Evolutionary conservation across 768 basidiomycete species (phyloP).

Genomic region (Suillus discolor): DNA sequence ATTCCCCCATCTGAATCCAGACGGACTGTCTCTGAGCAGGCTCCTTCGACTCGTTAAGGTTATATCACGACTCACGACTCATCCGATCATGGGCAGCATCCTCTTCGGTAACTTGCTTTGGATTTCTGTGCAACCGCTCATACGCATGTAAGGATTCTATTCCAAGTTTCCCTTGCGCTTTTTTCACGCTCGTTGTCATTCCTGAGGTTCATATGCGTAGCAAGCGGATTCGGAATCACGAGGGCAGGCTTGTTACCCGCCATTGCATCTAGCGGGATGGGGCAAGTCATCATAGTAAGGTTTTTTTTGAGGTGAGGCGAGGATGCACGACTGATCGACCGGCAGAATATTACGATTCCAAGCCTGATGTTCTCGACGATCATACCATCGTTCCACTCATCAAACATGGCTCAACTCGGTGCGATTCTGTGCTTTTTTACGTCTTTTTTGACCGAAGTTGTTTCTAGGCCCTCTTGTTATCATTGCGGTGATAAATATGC

Average conservation of each 20-base stretch:
- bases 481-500: conserved; percentile 61
- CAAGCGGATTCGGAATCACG: conserved; percentile 58
- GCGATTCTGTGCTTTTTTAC: conserved; percentile 13
- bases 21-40: not conserved
- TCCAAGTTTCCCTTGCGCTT: conserved; percentile 9
- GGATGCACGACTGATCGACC: conserved; percentile 3
- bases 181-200: conserved; percentile 8
- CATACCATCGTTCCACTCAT: conserved; percentile 60
- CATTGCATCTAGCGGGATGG: conserved; percentile 58
- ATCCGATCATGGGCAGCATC: conserved; percentile 20
- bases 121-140: conserved; percentile 61
- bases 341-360: conserved; percentile 32
- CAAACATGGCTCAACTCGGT: conserved; percentile 61
- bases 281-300: conserved; percentile 59
- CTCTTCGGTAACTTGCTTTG: conserved; percentile 55
- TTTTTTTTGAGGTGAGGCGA: not conserved
- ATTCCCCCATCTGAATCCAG: too few relatives aligned
- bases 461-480: conserved; percentile 61
- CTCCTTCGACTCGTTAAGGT: not conserved
- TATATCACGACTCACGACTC: not conserved
- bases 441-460: not conserved
- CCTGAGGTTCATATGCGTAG: conserved; percentile 52
- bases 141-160: conserved; percentile 51
- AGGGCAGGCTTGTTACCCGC: conserved; percentile 62
- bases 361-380: conserved; percentile 74